phyloP scores from a whole-genome alignment of 768 basidiomycete genomes.

The Cytidiella melzeri region DNA sequence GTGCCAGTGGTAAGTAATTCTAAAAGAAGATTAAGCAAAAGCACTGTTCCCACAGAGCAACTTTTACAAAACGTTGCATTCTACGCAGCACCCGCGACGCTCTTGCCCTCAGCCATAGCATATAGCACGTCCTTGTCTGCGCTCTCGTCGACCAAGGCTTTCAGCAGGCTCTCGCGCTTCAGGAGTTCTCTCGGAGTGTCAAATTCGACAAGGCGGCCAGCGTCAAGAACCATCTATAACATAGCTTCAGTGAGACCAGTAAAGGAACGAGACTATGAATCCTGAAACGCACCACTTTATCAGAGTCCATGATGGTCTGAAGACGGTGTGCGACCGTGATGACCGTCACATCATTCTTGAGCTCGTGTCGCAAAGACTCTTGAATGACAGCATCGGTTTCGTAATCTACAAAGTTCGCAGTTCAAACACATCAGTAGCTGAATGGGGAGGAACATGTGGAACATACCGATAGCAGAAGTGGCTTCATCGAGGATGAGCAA shows the following conservation, averaged over 20 bases:
- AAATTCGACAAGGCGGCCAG: slow-evolving; percentile 41
- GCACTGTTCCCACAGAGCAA: too few species aligned
- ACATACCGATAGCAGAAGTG: slow-evolving; percentile 16
- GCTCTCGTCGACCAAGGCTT: slow-evolving; percentile 34
- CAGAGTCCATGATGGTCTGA: slow-evolving; percentile 41
- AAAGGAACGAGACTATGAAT: slow-evolving; percentile 34
- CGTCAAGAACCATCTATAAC: slow-evolving; percentile 42
- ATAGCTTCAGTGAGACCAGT: slow-evolving; percentile 39
- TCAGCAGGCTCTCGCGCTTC: slow-evolving; percentile 29
- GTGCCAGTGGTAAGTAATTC: too few species aligned
- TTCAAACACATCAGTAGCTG: background rate
- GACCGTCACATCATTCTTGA: slow-evolving; percentile 37
- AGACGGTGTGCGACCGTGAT: slow-evolving; percentile 52
- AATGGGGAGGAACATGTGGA: background rate
- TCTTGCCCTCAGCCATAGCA: slow-evolving; percentile 7
- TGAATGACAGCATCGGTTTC: slow-evolving; percentile 49
- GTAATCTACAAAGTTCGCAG: slow-evolving; percentile 30
- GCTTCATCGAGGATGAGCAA: slow-evolving; percentile 54
- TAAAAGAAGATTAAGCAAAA: too few species aligned
- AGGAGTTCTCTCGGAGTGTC: slow-evolving; percentile 40
- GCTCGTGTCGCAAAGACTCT: slow-evolving; percentile 39
- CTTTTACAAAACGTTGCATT: too few species aligned
- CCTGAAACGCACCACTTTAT: slow-evolving; percentile 42
- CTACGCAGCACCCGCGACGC: too few species aligned
- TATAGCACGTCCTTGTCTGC: slow-evolving; percentile 32